A percentile compares a stretch with the other conserved stretches of the same genome.
Evolutionary conservation across 108 stramenopile species (phyloP).

Genomic region (Nitzschia sp.): DNA sequence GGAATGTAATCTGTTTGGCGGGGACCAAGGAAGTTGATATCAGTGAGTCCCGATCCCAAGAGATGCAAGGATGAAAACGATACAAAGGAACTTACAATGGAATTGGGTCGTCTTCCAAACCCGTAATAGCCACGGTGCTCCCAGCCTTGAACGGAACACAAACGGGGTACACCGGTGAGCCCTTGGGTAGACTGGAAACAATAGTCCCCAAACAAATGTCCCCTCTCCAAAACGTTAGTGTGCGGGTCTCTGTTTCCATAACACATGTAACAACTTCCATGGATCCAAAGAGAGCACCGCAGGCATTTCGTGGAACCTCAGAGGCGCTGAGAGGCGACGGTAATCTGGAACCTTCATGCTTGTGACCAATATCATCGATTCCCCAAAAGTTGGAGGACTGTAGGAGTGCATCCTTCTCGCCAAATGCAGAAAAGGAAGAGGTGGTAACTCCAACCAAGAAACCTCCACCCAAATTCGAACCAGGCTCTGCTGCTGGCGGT

Average conservation of each 20-base stretch:
- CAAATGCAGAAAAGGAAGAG: constrained; percentile 38
- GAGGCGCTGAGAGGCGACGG: not conserved
- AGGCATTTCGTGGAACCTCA: constrained; percentile 35
- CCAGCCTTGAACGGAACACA: constrained; percentile 49
- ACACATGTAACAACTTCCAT: constrained; percentile 45
- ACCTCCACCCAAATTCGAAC: constrained; percentile 44
- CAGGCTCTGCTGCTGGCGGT: constrained; percentile 30
- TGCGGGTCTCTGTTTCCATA: constrained; percentile 35
- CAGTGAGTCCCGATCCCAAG: no score
- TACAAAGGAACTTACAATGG: constrained; percentile 17
- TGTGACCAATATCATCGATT: constrained; percentile 48
- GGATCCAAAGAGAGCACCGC: constrained; percentile 42
- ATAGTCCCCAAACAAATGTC: constrained; percentile 40
- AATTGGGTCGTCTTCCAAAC: constrained; percentile 34
- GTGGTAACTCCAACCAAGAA: constrained; percentile 57
- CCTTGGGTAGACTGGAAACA: constrained; percentile 41
- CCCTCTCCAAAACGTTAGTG: constrained; percentile 47
- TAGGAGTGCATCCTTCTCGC: constrained; percentile 42
- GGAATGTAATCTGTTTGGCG: constrained; percentile 1
- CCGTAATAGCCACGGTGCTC: constrained; percentile 43
- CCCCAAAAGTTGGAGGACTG: constrained; percentile 53
- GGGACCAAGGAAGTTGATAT: no score
- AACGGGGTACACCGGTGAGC: constrained; percentile 39
- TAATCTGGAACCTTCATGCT: constrained; percentile 38
- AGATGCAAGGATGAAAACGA: not conserved